Evolutionary conservation across 108 stramenopile species (phyloP), one percentile per base, ranked within the genome.

Genomic region (Discostella pseudostelligera): DNA sequence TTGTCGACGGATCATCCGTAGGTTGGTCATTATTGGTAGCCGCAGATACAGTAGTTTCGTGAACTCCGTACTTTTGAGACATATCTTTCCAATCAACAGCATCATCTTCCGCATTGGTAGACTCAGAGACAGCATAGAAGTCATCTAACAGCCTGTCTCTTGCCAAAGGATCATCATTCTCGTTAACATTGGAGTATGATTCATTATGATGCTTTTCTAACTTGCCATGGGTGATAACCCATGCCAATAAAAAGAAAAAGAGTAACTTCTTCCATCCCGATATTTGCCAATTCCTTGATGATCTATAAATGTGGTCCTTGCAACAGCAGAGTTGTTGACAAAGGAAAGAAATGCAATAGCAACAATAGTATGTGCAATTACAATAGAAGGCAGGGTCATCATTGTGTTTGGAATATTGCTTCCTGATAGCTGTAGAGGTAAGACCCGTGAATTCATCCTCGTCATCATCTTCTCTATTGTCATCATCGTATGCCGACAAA

Each of bases 301-400:
- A 17, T 46, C 55, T 17, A 42, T 10, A n/a, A n/a, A n/a, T n/a
- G n/a, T n/a, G 8, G 29, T 10, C 1, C 26, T 0, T 16, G 1
- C 39, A 12, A 17, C 36, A 29, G 26, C 44, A 32, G 0, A 19
- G 32, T n/a, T 20, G 32, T 20, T 39, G n/a, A n/a, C 55, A 17
- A 8, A 35, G 4, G 8, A 19, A 56, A n/a, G 32, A 14, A 37
- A 13, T 7, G 19, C 8, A 35, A 58, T 59, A 25, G 16, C 45
- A 48, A 43, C 58, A 60, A 36, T 60, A 29, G 59, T 8, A 53
- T 37, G 10, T 19, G 12, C 54, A 35, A 11, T 60, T 61, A 10
- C 74, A 46, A 21, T 67, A 65, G 48, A 75, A 75, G 47, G 67
- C 66, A 11, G 62, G 24, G 46, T 75, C 66, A 39, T 75, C 66